Evolutionary conservation across 257 asterid species (phyloP), one percentile per base, ranked within the genome.

Genomic region (Handroanthus guayacan): DNA sequence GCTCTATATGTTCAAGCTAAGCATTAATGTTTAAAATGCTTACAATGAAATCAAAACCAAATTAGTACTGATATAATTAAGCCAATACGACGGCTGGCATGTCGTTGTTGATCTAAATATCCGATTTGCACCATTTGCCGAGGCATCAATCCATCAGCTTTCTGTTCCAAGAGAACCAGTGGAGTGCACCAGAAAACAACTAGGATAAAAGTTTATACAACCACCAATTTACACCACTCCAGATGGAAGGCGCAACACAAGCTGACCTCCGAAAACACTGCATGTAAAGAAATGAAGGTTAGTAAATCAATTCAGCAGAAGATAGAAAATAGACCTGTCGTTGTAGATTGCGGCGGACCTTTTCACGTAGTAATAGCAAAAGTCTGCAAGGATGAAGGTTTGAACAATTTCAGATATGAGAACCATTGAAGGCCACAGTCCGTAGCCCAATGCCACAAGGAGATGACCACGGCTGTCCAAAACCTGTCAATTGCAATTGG

Each of bases 191-290:
- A 10, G 38, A 60, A 69, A 74, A 16, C 7, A 43, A 69, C 43
- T 39, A 10, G 45, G 54, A 55, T 36, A 62, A 76, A 55, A 75
- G 67, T 37, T 64, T 34, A 9, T 25, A 38, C 17, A 41, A 8
- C 6, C 39, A 9, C 47, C 65, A 51, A 75, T 84, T 41, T 81
- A 88, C 73, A 90, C 96, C 57, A 90, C 96, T 9, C 96, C 93
- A 17, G 93, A 90, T 18, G 96, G 96, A 81, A 90, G 93, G 86
- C 96, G 90, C 81, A 90, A 71, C 50, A 86, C 89, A 2, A 90
- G 93, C 84, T 90, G 91, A 61, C 96, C 96, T 75, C 93, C 96
- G 1, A 88, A 90, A 66, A 90, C 93, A 78, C 96, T 90, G 93
- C 85, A 76, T 62, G 20, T 39, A 64, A 34, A 57, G 61, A 65